Base-by-base conservation (phyloP, 2,329 filamentous ascomycete species). In the Sporothrix variecibatus region DNA sequence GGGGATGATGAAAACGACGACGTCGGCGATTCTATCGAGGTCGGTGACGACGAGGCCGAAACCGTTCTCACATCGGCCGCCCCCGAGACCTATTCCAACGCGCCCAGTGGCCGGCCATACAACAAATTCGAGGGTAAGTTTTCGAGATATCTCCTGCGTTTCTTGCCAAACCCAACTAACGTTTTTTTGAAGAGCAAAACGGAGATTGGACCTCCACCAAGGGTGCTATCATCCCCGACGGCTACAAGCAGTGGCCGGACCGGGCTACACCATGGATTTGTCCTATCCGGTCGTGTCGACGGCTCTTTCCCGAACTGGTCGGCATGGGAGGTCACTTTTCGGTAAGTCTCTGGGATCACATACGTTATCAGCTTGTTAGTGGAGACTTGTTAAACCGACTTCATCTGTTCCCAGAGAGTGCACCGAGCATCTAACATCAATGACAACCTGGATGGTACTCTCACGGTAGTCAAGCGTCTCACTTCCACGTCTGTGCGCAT, bases 401-500 rank as follows among this genome's bases (percentile, higher is more conserved):
- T 6, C n/a, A 53, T 23, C n/a, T 26, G 15, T 56, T 28, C 51
- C 51, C 11, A 76, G 75, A 43, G 62, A 7, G 64, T 26, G 5
- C 75, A 76, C 20, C 31, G 56, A 20, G 31, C 46, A 15, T 17
- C 23, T 0, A 34, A 73, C 9, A 26, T 77, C 6, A 75, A 74
- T 43, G 76, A 76, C 64, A 74, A 76, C 34, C 56, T 60, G 1
- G 74, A 77, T 26, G 75, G 74, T 1, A 76, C 72, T 1, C 49
- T 76, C 1, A 68, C 75, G 3, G 49, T 73, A 0, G 15, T 72
- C 1, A 34, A 60, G 3, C 64, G 40, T 2, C 9, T 53, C 8
- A n/a, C 51, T 1, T 15, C 38, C 1, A 1, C 1, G 3, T 62
- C 20, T 0, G 1, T 11, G 11, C 31, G 12, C 31, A 0, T 43